Conservation (phyloP, 2,329 filamentous ascomycete genomes). For the Reticulascus tulasneorum region DNA sequence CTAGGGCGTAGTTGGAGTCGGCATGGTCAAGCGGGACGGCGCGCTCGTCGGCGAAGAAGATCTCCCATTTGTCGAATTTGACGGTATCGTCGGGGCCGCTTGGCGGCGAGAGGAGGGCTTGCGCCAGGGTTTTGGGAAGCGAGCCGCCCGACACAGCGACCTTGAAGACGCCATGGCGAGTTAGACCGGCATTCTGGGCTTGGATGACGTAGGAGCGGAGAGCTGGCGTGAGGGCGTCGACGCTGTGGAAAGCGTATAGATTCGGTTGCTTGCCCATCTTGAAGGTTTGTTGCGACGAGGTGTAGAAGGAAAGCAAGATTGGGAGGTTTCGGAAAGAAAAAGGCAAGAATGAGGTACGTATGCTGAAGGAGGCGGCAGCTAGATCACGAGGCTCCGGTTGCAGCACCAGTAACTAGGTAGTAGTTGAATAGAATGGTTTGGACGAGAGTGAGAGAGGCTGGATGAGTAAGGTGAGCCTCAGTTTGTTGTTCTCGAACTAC, state of each 20-base stretch:
- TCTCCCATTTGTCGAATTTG: conserved; percentile 86
- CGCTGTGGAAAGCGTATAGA: conserved; percentile 75
- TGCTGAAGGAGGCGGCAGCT: conserved; percentile 1
- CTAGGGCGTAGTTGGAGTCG: conserved; percentile 89
- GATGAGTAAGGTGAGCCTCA: no score
- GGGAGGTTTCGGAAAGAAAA: conserved; percentile 8
- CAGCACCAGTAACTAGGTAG: no score
- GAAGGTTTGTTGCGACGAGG: conserved; percentile 9
- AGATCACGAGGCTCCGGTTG: no score
- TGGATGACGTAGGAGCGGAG: conserved; percentile 81
- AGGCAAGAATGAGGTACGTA: conserved; percentile 2
- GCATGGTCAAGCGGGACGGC: conserved; percentile 86
- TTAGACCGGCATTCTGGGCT: conserved; percentile 73
- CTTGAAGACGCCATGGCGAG: conserved; percentile 81
- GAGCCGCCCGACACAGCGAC: conserved; percentile 92
- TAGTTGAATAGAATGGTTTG: neutral
- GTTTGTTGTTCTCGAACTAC: no score
- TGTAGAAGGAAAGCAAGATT: conserved; percentile 3
- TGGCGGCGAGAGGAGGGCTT: conserved; percentile 66
- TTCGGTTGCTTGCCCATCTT: conserved; percentile 58
- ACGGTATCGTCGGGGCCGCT: conserved; percentile 56
- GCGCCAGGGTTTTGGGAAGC: conserved; percentile 80
- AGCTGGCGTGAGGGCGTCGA: conserved; percentile 66
- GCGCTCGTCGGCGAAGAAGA: conserved; percentile 98
- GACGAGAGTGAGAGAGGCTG: no score